Evolutionary conservation across 768 basidiomycete species (phyloP), one percentile per base, ranked within the genome.

Genomic region (Galerina marginata): DNA sequence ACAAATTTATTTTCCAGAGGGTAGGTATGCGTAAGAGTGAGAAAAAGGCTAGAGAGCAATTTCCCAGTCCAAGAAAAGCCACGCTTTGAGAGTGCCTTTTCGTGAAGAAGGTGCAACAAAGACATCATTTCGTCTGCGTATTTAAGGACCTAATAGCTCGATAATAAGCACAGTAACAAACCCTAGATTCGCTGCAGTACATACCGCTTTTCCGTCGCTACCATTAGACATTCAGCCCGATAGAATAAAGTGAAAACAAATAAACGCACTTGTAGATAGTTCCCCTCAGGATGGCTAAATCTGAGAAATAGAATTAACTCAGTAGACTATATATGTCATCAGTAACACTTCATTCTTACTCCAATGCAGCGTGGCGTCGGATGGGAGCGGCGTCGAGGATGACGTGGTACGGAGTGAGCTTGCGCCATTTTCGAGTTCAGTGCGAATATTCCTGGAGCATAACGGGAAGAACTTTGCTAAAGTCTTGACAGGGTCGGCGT

Each of bases 291-390:
- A 94, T 86, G 0, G 89, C 89, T 43, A 92, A 76, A 75, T 91
- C 90, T 90, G 62, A 44, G 48, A 6, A 56, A 50, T 12, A 12
- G 61, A 12, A 6, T 14, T 60, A 33, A 59, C 26, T 33, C 42
- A 55, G 10, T 11, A 16, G 44, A 44, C 9, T 4, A 12, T 23
- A 40, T 39, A 29, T n/a, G 15, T 29, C 29, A 44, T 26, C 72
- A 52, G 47, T 6, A 23, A 58, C 40, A 56, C 14, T 23, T 55
- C 16, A 72, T 15, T 29, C 87, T 56, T 73, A 91, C 90, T 92
- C 90, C 92, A 94, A 67, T 95, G 93, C 51, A 96, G 78, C 15
- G 92, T 93, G 3, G 91, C 91, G 72, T 95, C 93, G 1, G 91
- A 89, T 2, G 91, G 87, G 42, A 91, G 74, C 1, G 89, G 86